A percentile compares a stretch with the other conserved stretches of the same genome.
Evolutionary conservation across 352 stramenopile genomes (phyloP).

Genomic region (Phytopythium sindhum): DNA sequence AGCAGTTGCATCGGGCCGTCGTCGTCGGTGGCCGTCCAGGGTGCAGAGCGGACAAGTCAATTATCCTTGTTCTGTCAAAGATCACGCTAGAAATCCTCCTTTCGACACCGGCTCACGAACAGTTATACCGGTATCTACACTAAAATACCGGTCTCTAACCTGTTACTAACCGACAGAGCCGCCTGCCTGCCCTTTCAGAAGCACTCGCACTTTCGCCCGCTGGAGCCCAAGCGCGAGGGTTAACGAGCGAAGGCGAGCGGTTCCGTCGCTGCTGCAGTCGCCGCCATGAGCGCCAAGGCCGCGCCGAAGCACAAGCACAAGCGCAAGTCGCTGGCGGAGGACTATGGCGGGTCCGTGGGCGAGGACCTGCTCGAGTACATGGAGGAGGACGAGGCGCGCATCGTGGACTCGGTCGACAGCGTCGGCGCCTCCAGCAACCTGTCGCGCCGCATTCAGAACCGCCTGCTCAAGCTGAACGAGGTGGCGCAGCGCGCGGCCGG

Average conservation of each 20-base stretch:
- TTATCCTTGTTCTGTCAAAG: too few relatives aligned
- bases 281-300: constrained; percentile 47
- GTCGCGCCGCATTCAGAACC: constrained; percentile 82
- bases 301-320: constrained; percentile 71
- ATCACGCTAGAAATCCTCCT: too few relatives aligned
- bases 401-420: constrained; percentile 57
- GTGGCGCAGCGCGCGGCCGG: constrained; percentile 43
- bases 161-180: background rate
- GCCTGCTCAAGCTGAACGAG: constrained; percentile 75
- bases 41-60: too few relatives aligned
- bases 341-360: constrained; percentile 76
- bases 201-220: background rate
- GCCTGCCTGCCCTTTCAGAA: background rate
- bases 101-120: too few relatives aligned
- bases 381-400: constrained; percentile 44
- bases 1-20: too few relatives aligned
- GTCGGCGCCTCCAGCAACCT: constrained; percentile 79
- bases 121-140: too few relatives aligned
- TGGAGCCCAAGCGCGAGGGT: too few relatives aligned
- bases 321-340: constrained; percentile 77
- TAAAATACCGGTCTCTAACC: background rate
- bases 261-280: too few relatives aligned
- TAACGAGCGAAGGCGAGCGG: background rate
- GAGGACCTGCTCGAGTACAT: constrained; percentile 85
- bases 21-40: too few relatives aligned